Conservation (phyloP, 352 stramenopile species). For the Phytophthora pinifolia region DNA sequence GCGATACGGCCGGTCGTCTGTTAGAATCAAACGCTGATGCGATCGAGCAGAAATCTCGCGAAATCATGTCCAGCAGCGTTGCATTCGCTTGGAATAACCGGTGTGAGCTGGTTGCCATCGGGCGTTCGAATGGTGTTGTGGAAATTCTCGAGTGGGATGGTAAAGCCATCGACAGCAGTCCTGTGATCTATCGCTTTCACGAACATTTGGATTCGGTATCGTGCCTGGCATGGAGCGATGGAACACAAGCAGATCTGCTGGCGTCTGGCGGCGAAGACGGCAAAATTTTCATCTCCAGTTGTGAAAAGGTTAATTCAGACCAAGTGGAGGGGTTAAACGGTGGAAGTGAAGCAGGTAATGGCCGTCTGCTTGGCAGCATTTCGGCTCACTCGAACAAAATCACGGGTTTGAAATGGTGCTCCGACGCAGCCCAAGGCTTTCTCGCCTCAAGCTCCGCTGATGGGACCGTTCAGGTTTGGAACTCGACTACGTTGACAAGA, state of each 20-base stretch:
- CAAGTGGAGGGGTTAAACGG: neutral
- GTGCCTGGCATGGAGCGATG: slow-evolving; percentile 40
- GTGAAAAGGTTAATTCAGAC: slow-evolving; percentile 2
- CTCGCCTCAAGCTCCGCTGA: slow-evolving; percentile 61
- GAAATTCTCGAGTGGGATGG: slow-evolving; percentile 28
- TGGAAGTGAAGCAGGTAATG: slow-evolving; percentile 2
- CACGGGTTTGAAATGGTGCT: slow-evolving; percentile 48
- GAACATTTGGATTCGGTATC: slow-evolving; percentile 57
- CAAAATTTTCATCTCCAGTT: slow-evolving; percentile 57
- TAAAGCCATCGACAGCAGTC: neutral
- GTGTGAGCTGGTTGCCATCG: slow-evolving; percentile 36
- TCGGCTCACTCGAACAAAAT: slow-evolving; percentile 42
- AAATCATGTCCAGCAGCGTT: slow-evolving; percentile 21
- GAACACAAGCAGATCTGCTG: slow-evolving; percentile 21
- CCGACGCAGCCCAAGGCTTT: slow-evolving; percentile 8
- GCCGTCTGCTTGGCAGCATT: slow-evolving; percentile 28
- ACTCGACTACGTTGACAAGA: slow-evolving; percentile 18
- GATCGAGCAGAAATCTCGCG: slow-evolving; percentile 26
- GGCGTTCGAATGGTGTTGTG: slow-evolving; percentile 45
- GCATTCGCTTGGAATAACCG: slow-evolving; percentile 35
- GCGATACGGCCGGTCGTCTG: slow-evolving; percentile 30
- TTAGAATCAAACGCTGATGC: slow-evolving; percentile 44
- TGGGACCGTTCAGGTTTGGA: slow-evolving; percentile 60
- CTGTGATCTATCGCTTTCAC: slow-evolving; percentile 30
- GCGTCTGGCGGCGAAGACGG: slow-evolving; percentile 50